Evolutionary conservation across 129 eudicot genomes (phyloP).

Genomic region (Oenanthe sinensis): DNA sequence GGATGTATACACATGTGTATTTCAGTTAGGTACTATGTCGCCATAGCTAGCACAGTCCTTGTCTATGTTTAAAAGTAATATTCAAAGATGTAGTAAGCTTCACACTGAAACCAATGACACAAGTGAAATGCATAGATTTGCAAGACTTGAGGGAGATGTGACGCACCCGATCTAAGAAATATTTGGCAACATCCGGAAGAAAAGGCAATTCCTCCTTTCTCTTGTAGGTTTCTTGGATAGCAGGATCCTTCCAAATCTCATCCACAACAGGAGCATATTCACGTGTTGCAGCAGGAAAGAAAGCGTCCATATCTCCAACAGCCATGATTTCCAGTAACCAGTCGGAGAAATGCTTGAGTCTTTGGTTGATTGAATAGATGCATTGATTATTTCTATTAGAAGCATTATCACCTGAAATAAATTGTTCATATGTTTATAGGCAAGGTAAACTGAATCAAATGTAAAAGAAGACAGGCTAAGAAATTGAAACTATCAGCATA

Average conservation of each 20-base stretch:
- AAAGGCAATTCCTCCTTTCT: conserved; percentile 33
- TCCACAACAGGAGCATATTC: conserved; percentile 49
- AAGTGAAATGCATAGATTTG: background rate
- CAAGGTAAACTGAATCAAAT: background rate
- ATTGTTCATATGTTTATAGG: background rate
- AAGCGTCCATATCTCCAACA: conserved; percentile 37
- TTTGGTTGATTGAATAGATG: conserved; percentile 39
- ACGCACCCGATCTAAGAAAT: conserved; percentile 40
- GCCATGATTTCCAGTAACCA: conserved; percentile 50
- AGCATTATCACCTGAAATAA: conserved; percentile 23
- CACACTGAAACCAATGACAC: background rate
- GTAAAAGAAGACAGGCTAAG: background rate
- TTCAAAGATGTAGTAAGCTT: background rate
- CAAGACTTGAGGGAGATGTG: background rate
- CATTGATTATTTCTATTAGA: conserved; percentile 25
- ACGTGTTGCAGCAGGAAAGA: conserved; percentile 47
- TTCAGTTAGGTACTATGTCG: background rate
- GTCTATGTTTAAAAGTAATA: background rate
- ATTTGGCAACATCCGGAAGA: conserved; percentile 43
- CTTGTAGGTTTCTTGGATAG: conserved; percentile 50
- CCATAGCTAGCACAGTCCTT: background rate
- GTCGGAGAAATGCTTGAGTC: conserved; percentile 50
- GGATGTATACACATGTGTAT: background rate
- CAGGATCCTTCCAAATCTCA: conserved; percentile 50
- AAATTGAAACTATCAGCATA: background rate